Evolutionary conservation across 495 filamentous ascomycete genomes (phyloP).

Genomic region (Amphirosellinia nigrospora): DNA sequence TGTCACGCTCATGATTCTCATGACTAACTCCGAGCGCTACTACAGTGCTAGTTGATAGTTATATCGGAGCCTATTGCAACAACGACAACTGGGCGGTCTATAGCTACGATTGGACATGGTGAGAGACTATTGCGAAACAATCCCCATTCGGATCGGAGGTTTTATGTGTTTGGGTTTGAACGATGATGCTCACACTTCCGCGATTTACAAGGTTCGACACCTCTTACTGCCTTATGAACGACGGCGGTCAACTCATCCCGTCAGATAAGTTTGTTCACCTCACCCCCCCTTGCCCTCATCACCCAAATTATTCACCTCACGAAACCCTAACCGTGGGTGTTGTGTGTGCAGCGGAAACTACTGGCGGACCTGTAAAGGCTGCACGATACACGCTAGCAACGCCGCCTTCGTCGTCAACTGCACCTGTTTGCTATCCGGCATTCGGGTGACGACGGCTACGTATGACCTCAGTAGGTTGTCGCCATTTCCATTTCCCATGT

Average conservation of each 20-base stretch:
- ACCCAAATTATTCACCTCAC: not conserved
- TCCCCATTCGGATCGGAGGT: not conserved
- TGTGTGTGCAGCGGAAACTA: constrained; percentile 34
- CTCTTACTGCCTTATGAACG: constrained; percentile 37
- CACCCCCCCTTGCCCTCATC: not conserved
- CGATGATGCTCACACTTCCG: constrained; percentile 23
- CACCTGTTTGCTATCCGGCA: constrained; percentile 28
- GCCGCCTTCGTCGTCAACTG: constrained; percentile 34
- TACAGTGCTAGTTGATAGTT: constrained; percentile 30
- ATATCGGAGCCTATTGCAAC: constrained; percentile 42
- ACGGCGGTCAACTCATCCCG: constrained; percentile 35
- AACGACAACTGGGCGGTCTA: constrained; percentile 37
- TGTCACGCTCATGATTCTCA: not conserved
- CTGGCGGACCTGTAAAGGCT: constrained; percentile 38
- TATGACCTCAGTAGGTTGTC: constrained; percentile 40
- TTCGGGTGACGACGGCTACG: constrained; percentile 14
- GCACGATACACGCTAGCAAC: constrained; percentile 30
- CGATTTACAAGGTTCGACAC: constrained; percentile 37
- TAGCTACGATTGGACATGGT: constrained; percentile 44
- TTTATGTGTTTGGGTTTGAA: not conserved
- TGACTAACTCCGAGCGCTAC: not conserved
- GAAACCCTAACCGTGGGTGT: not conserved
- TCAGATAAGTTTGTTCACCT: constrained; percentile 24
- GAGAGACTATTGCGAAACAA: constrained; percentile 20
- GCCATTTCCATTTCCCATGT: not conserved